Conservation (phyloP, 306 rosid genomes). For the Rosa persica region DNA sequence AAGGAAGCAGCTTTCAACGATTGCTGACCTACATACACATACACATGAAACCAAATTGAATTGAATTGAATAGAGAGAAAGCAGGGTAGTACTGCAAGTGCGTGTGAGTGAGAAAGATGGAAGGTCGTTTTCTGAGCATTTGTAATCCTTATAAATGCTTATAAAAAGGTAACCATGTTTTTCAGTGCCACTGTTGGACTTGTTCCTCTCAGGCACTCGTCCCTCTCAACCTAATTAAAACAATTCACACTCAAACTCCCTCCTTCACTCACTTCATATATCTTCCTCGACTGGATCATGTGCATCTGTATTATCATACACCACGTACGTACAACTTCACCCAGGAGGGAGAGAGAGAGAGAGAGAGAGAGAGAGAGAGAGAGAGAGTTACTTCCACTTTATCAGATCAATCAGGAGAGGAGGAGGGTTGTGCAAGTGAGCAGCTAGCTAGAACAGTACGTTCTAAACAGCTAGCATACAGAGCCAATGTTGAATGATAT, state of each 20-base stretch:
- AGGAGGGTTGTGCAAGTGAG: neutral
- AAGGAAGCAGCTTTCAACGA: neutral
- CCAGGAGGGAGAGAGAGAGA: no score
- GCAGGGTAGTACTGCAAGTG: neutral
- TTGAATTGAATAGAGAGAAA: slow-evolving; percentile 16
- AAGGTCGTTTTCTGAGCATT: slow-evolving; percentile 67
- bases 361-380: neutral
- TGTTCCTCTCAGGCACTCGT: slow-evolving; percentile 53
- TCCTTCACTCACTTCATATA: neutral
- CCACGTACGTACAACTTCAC: neutral
- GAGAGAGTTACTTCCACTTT: neutral
- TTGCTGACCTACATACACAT: slow-evolving; percentile 16
- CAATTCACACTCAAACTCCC: neutral
- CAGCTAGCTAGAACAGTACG: neutral
- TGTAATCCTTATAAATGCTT: slow-evolving; percentile 48
- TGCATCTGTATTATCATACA: neutral
- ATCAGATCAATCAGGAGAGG: neutral
- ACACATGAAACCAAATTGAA: neutral
- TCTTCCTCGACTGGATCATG: neutral
- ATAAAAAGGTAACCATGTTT: slow-evolving; percentile 55
- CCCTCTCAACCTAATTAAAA: slow-evolving; percentile 64
- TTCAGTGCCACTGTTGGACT: slow-evolving; percentile 94
- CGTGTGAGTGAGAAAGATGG: slow-evolving; percentile 37
- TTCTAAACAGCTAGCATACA: neutral
- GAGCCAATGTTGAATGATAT: neutral